Percentiles rank a stretch among this genome's conserved stretches.
phyloP scores from a whole-genome alignment of 2,329 filamentous ascomycete species.

The Cladosporium sp. region DNA sequence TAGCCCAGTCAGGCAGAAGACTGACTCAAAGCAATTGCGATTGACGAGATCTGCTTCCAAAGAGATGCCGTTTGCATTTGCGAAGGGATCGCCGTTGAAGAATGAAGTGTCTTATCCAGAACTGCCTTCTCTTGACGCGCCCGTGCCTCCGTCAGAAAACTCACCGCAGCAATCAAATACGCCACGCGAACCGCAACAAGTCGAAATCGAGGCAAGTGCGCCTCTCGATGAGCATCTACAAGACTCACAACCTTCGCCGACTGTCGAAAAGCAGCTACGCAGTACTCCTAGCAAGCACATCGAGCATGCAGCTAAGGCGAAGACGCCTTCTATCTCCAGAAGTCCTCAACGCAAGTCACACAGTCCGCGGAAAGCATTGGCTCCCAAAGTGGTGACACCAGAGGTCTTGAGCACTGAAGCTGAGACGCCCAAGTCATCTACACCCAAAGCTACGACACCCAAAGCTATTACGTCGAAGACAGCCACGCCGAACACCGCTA shows the following conservation, averaged over 20 bases:
- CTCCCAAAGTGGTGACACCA: not conserved
- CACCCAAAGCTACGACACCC: constrained; percentile 1
- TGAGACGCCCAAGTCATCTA: constrained; percentile 3
- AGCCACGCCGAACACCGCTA: not conserved
- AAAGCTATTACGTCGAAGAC: not conserved
- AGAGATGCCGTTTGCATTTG: not conserved
- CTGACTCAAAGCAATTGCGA: not conserved
- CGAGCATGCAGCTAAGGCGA: constrained; percentile 16
- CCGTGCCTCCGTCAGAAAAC: not conserved
- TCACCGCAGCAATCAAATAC: not conserved
- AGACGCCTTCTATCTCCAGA: not conserved
- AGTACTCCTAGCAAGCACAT: constrained; percentile 19
- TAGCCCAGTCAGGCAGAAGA: not conserved
- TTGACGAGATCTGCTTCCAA: constrained; percentile 6
- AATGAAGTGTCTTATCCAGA: constrained; percentile 20
- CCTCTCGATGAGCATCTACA: constrained; percentile 19
- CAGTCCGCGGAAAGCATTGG: constrained; percentile 7
- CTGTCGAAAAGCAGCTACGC: constrained; percentile 25
- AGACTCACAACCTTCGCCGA: constrained; percentile 23
- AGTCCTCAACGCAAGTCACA: constrained; percentile 9
- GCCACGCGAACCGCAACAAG: not conserved
- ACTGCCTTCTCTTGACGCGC: constrained; percentile 15
- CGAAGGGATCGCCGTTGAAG: constrained; percentile 15
- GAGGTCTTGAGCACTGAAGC: not conserved
- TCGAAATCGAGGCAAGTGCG: constrained; percentile 13